Evolutionary conservation across 176 grass and related monocot species (phyloP), one percentile per base, ranked within the genome.

Genomic region (Rhipidocladum racemiflorum): DNA sequence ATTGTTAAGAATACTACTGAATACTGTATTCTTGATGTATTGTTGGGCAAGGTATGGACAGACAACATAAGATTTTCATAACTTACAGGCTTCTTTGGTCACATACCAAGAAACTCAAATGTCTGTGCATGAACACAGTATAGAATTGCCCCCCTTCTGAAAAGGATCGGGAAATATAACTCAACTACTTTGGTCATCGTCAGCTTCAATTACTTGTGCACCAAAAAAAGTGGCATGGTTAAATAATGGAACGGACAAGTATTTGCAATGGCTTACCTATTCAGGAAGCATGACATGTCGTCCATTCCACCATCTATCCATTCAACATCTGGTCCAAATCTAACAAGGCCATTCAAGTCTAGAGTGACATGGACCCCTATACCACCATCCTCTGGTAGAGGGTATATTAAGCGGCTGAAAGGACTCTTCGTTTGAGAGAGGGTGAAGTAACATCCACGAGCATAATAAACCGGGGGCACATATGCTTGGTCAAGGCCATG

Each of bases 301-400:
- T 93, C 79, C 54, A 82, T 77, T 46, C 69, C 66, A 77, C 79
- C 75, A 76, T 90, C 76, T 84, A 98, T 83, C 96, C 92, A 95
- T 85, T 95, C 92, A 89, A 98, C 92, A 88, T 98, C 95, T 79
- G 92, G 95, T 46, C 95, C 95, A 91, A 98, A 98, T 88, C 88
- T 95, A 20, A 93, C 79, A 68, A 81, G 57, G 50, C 85, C 87
- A 88, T 93, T 91, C 86, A 98, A 74, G 84, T 95, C 90, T 35
- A 93, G 43, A 17, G 95, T 98, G 45, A 93, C 90, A 91, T 98
- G 95, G 61, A 98, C 89, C 42, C 95, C 92, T 63, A 95, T 85
- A 39, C 95, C 95, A 72, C 95, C 95, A 93, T 95, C 92, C 84
- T 98, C 92, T 65, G 95, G 92, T 79, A 98, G 86, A 79, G 95